Conservation (phyloP, 139 green algal species). For the Auxenochlorella pyrenoidosa region DNA sequence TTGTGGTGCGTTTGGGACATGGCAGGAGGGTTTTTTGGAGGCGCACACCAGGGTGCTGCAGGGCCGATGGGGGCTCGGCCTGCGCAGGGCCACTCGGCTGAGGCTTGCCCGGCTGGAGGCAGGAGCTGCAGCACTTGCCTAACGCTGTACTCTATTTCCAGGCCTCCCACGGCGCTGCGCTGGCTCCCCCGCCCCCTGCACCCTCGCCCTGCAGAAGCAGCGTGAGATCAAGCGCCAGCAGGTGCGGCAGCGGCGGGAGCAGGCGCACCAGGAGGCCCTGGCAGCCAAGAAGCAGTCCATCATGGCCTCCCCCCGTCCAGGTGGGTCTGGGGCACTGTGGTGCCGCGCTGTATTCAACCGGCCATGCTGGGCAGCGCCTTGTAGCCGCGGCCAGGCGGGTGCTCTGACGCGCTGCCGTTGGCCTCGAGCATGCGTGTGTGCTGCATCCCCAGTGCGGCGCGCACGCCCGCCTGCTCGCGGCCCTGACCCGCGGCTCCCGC, state of each 20-base stretch:
- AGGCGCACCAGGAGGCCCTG: conserved; percentile 64
- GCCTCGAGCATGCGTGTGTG: too few relatives aligned
- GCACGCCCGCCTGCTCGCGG: background rate
- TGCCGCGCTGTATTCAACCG: too few relatives aligned
- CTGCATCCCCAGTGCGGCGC: background rate
- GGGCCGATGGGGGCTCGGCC: background rate
- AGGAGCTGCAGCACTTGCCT: background rate
- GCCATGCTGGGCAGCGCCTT: too few relatives aligned
- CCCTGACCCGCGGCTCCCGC: too few relatives aligned
- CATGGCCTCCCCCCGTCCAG: conserved; percentile 38
- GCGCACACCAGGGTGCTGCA: too few relatives aligned
- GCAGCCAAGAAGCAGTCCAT: conserved; percentile 41
- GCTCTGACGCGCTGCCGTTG: too few relatives aligned
- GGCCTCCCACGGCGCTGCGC: too few relatives aligned
- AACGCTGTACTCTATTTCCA: background rate
- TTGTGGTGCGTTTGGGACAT: conserved; percentile 49
- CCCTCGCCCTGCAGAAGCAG: conserved; percentile 44
- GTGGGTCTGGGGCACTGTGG: background rate
- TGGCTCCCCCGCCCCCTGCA: too few relatives aligned
- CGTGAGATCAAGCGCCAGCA: conserved; percentile 71
- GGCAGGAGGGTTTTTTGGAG: background rate
- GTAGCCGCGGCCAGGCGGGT: too few relatives aligned
- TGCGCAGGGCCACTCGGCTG: background rate
- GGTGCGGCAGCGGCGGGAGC: conserved; percentile 75
- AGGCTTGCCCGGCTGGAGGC: too few relatives aligned